Base-by-base conservation (phyloP, 768 basidiomycete species). In the Lyophyllum decastes region DNA sequence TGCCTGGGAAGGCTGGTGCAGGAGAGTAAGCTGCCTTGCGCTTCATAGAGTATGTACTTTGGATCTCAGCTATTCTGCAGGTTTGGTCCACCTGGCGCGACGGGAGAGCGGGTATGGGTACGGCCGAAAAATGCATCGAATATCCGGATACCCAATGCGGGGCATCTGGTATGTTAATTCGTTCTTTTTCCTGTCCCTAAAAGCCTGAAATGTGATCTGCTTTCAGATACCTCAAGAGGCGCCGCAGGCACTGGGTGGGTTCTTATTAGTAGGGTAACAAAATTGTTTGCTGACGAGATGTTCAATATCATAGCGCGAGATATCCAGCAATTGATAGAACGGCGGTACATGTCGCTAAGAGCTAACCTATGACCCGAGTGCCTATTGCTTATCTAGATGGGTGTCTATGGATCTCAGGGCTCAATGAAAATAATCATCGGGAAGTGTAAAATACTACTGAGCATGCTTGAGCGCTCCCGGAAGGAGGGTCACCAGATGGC, bases 1-100 rank as follows among this genome's bases (percentile, higher is more conserved):
- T 89, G 54, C 84, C 85, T 9, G 83, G 81, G 6, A 67, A 66
- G 48, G 60, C 66, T 30, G 72, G 72, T 5, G 65, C 70, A 11
- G 60, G 61, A 4, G 73, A 75, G 79, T 78, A 58, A 55, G 76
- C 71, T 17, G 3, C 10, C 44, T 35, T 19, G 27, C 35, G 35
- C 3, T 43, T 52, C 1, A 19, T 30, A 2, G 27, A 34, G 27
- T 43, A 19, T n/a, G 41, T 4, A 5, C 46, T 30, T 30, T 41
- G 10, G 35, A n/a, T 5, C 11, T 57, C 58, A n/a, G 35, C 45
- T 16, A 17, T 30, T 49, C 17, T 1, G 9, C 34, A 73, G 71
- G 49, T 64, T 79, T 59, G 78, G 78, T 7, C 64, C 68, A 1
- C 66, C 68, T 5, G 73, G 71, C 9, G 54, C 68, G 25, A 74